Percentiles rank a stretch among this genome's conserved stretches.
Evolutionary conservation across 305 asterid species (phyloP).

Genomic region (Solanum hybrid): DNA sequence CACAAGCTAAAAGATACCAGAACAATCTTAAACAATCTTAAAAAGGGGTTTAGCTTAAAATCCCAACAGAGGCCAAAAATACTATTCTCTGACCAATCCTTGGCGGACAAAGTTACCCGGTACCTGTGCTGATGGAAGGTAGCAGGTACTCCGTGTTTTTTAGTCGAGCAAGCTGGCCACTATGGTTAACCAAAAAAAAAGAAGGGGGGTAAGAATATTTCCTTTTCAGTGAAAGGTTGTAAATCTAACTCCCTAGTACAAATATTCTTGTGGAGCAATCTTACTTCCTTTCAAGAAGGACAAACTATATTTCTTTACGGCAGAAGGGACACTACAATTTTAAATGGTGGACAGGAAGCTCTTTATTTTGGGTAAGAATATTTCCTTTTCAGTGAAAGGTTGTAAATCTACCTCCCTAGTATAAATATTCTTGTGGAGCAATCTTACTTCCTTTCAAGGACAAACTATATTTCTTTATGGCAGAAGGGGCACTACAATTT

Average conservation of each 20-base stretch:
- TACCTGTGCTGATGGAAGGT: neutral
- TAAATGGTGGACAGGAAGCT: neutral
- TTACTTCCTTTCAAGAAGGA: neutral
- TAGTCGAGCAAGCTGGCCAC: neutral
- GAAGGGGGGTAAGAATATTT: neutral
- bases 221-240: neutral
- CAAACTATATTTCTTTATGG: neutral
- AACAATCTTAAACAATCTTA: neutral
- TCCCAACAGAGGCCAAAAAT: neutral
- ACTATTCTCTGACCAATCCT: neutral
- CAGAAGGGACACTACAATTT: neutral
- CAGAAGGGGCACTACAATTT: neutral
- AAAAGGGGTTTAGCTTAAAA: neutral
- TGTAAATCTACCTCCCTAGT: neutral
- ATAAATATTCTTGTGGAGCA: neutral
- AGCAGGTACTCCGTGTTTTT: neutral
- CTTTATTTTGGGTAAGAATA: neutral
- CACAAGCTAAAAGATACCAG: neutral
- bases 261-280: neutral
- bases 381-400: neutral
- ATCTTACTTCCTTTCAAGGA: neutral
- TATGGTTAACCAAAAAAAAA: neutral
- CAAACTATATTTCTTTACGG: neutral
- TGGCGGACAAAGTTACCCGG: neutral
- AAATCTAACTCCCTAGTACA: neutral